Evolutionary conservation across 805 yeast species (phyloP), one percentile per base, ranked within the genome.

Genomic region (Saccharomycopsis capsularis): DNA sequence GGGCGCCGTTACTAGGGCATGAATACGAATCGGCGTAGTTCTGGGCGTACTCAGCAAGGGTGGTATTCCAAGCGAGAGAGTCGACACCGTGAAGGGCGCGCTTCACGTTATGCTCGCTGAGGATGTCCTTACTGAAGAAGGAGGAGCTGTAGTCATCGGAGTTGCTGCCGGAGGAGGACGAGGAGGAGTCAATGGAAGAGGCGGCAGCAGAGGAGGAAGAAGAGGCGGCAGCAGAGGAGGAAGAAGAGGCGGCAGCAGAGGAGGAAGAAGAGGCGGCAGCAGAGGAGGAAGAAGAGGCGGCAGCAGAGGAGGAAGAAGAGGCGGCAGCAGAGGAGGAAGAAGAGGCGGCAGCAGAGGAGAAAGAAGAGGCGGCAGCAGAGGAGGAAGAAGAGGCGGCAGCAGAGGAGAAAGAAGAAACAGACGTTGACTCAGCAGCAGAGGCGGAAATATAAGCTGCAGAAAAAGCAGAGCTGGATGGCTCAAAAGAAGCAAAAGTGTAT

Each of bases 71-170:
- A 1, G 63, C 42, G 47, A 86, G 62, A 4, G 64, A 65, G 2
- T 68, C 66, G 13, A 75, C 84, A 25, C 53, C 51, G 63, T 82
- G 88, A 19, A 60, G 56, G 3, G 74, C 66, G 63, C 90, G 72
- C 58, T 73, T 71, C 30, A 61, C 54, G 65, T 85, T 85, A 68
- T 84, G 91, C 55, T 73, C 78, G 49, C 66, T 68, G 52, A 85
- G 69, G 55, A 83, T 76, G 30, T 64, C 60, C 1, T 55, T 42
- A 11, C 60, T 61, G 56, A 60, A 58, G 56, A 52, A 60, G 46
- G 61, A 18, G n/a, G 29, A 19, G 23, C 46, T 44, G 49, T 42
- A 32, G 29, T 40, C n/a, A 36, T 51, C 4, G 44, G 53, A 46
- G 43, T 53, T 30, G 48, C 47, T 36, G 41, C 61, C 16, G 42